Conservation (phyloP, 208 protist genomes). For the Trypanosomatidae sp. region DNA sequence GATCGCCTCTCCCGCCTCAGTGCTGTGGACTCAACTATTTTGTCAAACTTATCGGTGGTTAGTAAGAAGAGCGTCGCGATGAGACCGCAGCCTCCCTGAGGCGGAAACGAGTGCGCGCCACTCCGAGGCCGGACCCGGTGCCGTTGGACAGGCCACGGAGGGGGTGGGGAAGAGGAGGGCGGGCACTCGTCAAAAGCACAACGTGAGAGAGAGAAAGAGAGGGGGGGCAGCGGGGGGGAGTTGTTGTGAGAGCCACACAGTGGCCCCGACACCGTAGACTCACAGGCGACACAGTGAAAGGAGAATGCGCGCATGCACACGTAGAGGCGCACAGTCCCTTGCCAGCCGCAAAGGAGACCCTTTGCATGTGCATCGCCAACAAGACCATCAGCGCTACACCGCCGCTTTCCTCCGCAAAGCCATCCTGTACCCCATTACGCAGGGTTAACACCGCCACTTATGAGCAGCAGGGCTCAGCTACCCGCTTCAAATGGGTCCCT, state of each 20-base stretch:
- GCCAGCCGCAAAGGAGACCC: neutral
- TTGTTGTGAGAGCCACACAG: neutral
- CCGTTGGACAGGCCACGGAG: neutral
- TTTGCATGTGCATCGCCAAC: neutral
- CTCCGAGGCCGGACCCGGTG: neutral
- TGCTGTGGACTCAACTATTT: neutral
- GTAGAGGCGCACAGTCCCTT: neutral
- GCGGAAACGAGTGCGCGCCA: neutral
- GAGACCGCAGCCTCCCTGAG: neutral
- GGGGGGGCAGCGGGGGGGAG: neutral
- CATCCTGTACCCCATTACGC: neutral
- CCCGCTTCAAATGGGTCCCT: constrained; percentile 11
- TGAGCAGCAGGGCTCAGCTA: neutral
- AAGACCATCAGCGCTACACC: neutral
- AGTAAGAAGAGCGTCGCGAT: neutral
- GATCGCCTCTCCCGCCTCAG: neutral
- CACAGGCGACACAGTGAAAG: neutral
- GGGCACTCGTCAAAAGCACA: neutral
- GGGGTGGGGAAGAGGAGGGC: neutral
- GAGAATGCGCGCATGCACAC: neutral
- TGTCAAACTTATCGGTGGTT: neutral
- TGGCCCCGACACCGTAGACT: neutral
- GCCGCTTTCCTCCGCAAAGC: neutral
- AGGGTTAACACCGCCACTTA: neutral
- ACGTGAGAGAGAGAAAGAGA: neutral